These are phyloP conservation scores for Solanum medicagineum DNA, from an alignment of 257 asterid species.

Conservation along the genomic window DNA sequence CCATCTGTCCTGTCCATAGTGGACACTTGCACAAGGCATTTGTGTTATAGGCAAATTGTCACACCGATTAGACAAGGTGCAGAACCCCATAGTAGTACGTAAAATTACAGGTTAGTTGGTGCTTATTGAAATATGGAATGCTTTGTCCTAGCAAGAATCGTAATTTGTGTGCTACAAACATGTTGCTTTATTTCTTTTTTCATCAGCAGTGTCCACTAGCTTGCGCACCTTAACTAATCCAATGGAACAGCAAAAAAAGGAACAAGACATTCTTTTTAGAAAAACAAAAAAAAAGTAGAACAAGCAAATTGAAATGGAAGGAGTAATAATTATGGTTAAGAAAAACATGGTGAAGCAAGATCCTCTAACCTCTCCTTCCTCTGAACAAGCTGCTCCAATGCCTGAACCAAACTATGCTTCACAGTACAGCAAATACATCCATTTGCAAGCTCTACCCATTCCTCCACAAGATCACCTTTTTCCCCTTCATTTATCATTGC, in stretches of 20 bases:
- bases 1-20: background rate
- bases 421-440: constrained; percentile 97
- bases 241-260: background rate
- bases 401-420: constrained; percentile 97
- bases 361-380: constrained; percentile 69
- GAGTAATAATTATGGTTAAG: background rate
- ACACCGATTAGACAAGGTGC: background rate
- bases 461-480: constrained; percentile 86
- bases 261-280: background rate
- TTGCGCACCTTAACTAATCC: background rate
- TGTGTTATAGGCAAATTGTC: background rate
- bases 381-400: constrained; percentile 94
- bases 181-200: background rate
- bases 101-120: background rate
- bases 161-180: background rate
- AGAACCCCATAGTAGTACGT: background rate
- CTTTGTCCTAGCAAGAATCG: background rate
- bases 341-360: background rate
- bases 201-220: background rate
- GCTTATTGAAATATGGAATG: background rate
- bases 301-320: background rate
- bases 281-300: background rate
- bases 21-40: background rate
- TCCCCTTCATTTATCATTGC: constrained; percentile 99
- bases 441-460: constrained; percentile 97